Evolutionary conservation across 129 eudicot species (phyloP).

Genomic region (Solidago caesia): DNA sequence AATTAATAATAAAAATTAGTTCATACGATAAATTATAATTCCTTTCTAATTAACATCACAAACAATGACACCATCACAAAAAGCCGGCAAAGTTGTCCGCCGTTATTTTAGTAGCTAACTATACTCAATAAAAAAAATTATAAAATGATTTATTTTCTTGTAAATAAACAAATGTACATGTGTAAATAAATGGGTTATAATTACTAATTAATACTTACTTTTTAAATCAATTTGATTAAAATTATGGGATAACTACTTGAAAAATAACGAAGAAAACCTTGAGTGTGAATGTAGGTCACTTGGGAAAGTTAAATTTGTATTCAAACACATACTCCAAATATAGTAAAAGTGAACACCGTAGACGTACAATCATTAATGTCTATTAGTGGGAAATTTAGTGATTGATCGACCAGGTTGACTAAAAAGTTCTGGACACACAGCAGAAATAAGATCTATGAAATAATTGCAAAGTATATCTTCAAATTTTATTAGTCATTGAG

Average conservation of each 20-base stretch:
- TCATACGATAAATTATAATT: too few species aligned
- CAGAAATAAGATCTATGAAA: too few species aligned
- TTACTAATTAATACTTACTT: not conserved
- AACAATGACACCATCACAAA: too few species aligned
- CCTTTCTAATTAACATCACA: too few species aligned
- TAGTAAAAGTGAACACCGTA: slow-evolving; percentile 4
- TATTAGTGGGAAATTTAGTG: slow-evolving; percentile 11
- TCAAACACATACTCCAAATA: slow-evolving; percentile 5
- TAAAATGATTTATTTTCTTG: too few species aligned
- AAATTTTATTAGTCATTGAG: too few species aligned
- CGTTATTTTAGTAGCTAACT: too few species aligned
- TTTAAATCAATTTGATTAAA: not conserved
- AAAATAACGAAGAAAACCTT: not conserved
- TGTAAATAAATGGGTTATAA: not conserved
- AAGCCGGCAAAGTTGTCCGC: too few species aligned
- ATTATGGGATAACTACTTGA: not conserved
- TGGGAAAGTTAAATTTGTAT: slow-evolving; percentile 16
- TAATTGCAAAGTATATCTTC: too few species aligned
- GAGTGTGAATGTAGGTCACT: not conserved
- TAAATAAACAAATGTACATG: not conserved
- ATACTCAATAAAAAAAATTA: too few species aligned
- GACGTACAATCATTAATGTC: not conserved
- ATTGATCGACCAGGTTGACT: slow-evolving; percentile 13
- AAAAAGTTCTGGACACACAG: not conserved
- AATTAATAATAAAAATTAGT: too few species aligned